Conservation (phyloP, 805 yeast species). For the Ogataea pignaliae region DNA sequence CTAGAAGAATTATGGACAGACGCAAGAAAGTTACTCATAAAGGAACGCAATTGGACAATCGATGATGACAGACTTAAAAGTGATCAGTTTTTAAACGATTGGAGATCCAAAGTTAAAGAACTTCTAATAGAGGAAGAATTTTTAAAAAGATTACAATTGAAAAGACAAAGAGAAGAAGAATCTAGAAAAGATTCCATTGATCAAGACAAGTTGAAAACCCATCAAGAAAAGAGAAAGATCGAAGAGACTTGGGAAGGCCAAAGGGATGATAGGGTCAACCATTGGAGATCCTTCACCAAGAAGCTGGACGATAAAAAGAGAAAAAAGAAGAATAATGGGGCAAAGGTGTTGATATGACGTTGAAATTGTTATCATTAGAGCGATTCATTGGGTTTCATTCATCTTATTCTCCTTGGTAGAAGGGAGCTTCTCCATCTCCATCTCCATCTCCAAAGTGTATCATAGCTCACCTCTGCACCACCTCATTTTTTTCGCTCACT, state of each 20-base stretch:
- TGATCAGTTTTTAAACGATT: conserved; percentile 33
- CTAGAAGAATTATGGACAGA: conserved; percentile 44
- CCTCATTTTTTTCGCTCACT: no score
- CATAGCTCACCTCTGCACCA: no score
- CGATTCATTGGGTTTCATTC: no score
- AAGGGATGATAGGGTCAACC: conserved; percentile 51
- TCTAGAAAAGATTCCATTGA: conserved; percentile 32
- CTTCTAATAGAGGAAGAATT: conserved; percentile 43
- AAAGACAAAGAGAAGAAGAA: conserved; percentile 39
- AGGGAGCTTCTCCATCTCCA: no score
- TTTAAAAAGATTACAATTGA: conserved; percentile 36
- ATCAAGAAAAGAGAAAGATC: conserved; percentile 30
- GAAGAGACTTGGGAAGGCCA: conserved; percentile 58
- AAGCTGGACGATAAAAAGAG: conserved; percentile 43
- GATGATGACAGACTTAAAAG: conserved; percentile 34
- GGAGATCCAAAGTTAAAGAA: conserved; percentile 40
- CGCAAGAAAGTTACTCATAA: conserved; percentile 35
- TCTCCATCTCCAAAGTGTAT: no score
- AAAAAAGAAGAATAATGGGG: conserved; percentile 34
- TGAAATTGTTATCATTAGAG: not conserved
- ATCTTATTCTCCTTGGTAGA: no score
- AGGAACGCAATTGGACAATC: conserved; percentile 33
- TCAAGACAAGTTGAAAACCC: conserved; percentile 25
- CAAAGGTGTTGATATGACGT: conserved; percentile 36
- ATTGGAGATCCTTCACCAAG: conserved; percentile 52